These are phyloP conservation scores for Russula sp. DNA, from an alignment of 768 basidiomycete genomes.

Conservation along the genomic window DNA sequence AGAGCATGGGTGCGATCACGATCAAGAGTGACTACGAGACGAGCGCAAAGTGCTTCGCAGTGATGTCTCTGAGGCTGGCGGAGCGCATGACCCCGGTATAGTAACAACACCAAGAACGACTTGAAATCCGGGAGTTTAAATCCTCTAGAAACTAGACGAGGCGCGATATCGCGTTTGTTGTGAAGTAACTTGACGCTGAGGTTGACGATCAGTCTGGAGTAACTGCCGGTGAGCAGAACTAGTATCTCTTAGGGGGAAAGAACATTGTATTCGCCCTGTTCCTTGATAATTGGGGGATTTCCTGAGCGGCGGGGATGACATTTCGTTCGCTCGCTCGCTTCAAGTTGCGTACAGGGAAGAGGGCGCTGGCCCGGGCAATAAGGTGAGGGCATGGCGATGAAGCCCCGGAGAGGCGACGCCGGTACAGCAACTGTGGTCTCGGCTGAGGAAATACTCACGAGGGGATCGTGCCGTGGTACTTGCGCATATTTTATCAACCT, in stretches of 20 bases:
- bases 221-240: slow-evolving; percentile 63
- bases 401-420: slow-evolving; percentile 26
- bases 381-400: not conserved
- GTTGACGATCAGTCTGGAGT: slow-evolving; percentile 83
- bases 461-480: slow-evolving; percentile 47
- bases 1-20: slow-evolving; percentile 90
- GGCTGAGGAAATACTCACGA: slow-evolving; percentile 47
- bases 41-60: slow-evolving; percentile 93
- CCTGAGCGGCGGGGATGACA: slow-evolving; percentile 25
- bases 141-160: slow-evolving; percentile 95
- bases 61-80: slow-evolving; percentile 96
- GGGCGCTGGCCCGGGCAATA: not conserved
- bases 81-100: slow-evolving; percentile 86
- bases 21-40: slow-evolving; percentile 95
- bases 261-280: slow-evolving; percentile 81
- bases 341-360: slow-evolving; percentile 15
- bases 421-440: slow-evolving; percentile 26
- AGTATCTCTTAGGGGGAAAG: slow-evolving; percentile 75
- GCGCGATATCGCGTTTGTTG: slow-evolving; percentile 91
- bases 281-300: slow-evolving; percentile 68
- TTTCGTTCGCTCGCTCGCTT: slow-evolving; percentile 21
- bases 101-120: slow-evolving; percentile 81
- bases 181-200: slow-evolving; percentile 66
- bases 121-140: slow-evolving; percentile 97
- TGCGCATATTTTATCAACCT: too few relatives aligned